Percentiles rank a stretch among this genome's conserved stretches.
These are phyloP conservation scores for Colletotrichum sp. DNA, from an alignment of 2,329 filamentous ascomycete species.

Conservation along the genomic window DNA sequence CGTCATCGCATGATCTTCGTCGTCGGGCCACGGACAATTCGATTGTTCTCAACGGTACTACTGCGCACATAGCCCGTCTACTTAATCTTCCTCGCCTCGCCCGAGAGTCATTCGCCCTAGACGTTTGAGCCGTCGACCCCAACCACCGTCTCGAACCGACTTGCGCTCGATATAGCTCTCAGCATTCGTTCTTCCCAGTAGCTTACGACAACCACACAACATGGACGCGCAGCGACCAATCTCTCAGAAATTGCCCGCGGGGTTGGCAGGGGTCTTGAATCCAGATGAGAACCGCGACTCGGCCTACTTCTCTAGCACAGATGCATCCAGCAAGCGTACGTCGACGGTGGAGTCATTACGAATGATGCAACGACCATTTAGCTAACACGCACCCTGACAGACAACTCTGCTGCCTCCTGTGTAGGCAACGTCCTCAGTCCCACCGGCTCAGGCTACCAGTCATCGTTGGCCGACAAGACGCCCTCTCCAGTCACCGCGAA, in stretches of 20 bases:
- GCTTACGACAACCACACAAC: neutral
- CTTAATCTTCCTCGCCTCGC: neutral
- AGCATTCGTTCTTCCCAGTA: neutral
- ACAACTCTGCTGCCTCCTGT: slow-evolving; percentile 50
- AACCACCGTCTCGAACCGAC: neutral
- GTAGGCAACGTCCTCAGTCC: slow-evolving; percentile 18
- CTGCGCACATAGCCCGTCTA: neutral
- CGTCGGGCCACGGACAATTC: neutral
- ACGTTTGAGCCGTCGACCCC: neutral
- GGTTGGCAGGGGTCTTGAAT: slow-evolving; percentile 57
- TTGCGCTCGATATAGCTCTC: neutral
- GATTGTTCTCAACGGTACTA: neutral
- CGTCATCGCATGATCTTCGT: slow-evolving; percentile 3
- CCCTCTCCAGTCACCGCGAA: slow-evolving; percentile 63
- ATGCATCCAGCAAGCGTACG: slow-evolving; percentile 48
- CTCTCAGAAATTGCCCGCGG: slow-evolving; percentile 52
- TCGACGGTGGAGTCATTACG: slow-evolving; percentile 4
- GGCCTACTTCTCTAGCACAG: slow-evolving; percentile 48
- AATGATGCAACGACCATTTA: slow-evolving; percentile 5
- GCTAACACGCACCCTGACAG: slow-evolving; percentile 30
- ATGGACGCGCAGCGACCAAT: slow-evolving; percentile 22
- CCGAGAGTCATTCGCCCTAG: neutral
- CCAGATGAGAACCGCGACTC: slow-evolving; percentile 52
- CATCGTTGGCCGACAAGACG: slow-evolving; percentile 62
- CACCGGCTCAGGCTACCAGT: slow-evolving; percentile 52